Evolutionary conservation across 257 asterid genomes (phyloP).

Genomic region (Gentiana dahurica): DNA sequence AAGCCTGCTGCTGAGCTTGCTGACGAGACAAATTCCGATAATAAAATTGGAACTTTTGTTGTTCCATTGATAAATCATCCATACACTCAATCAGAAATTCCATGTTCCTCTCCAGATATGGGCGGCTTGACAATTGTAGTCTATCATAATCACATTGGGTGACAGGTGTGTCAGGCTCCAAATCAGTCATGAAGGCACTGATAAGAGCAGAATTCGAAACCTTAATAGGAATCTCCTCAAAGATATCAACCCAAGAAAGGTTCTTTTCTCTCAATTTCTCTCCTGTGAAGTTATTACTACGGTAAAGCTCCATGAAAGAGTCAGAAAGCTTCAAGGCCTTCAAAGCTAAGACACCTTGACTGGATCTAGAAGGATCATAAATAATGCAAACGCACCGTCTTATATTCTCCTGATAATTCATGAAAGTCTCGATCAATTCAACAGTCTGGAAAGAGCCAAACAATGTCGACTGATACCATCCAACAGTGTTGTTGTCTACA

Average conservation of each 20-base stretch:
- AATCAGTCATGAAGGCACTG: constrained; percentile 93
- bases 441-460: constrained; percentile 91
- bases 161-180: constrained; percentile 84
- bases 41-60: constrained; percentile 90
- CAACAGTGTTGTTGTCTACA: constrained; percentile 97
- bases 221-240: constrained; percentile 95
- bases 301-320: constrained; percentile 93
- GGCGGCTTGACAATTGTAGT: constrained; percentile 74
- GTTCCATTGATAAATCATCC: constrained; percentile 97
- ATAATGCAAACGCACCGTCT: constrained; percentile 91
- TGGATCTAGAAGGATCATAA: constrained; percentile 95
- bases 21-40: constrained; percentile 93
- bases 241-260: constrained; percentile 95
- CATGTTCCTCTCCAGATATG: constrained; percentile 76
- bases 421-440: constrained; percentile 91
- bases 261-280: constrained; percentile 97
- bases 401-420: constrained; percentile 98
- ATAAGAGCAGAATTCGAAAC: constrained; percentile 96
- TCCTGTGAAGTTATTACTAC: constrained; percentile 78
- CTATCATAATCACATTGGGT: constrained; percentile 89
- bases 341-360: constrained; percentile 91
- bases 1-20: constrained; percentile 91
- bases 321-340: constrained; percentile 97
- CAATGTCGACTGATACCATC: constrained; percentile 94
- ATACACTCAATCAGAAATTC: constrained; percentile 93